These are phyloP conservation scores for Hansenula lynferdii DNA, from an alignment of 1,139 yeast species.

Conservation along the genomic window DNA sequence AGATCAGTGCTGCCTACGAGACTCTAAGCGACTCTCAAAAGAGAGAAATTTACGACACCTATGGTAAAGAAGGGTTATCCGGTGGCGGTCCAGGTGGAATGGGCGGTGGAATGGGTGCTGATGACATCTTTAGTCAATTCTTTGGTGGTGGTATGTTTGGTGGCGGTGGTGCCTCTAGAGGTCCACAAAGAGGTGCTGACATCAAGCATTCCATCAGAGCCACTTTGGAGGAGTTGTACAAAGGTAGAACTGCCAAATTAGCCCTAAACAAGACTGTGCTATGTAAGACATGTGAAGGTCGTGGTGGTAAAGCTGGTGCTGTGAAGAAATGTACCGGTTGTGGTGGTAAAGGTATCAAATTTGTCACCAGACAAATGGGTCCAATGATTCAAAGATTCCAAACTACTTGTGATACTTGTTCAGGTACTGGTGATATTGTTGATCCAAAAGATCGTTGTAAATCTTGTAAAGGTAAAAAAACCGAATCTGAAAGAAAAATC, in stretches of 20 bases:
- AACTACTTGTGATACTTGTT: constrained; percentile 88
- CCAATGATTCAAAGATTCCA: constrained; percentile 99
- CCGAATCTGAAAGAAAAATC: constrained; percentile 82
- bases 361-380: constrained; percentile 98
- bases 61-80: constrained; percentile 88
- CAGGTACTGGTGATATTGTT: constrained; percentile 88
- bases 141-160: constrained; percentile 62
- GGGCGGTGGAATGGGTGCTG: constrained; percentile 76
- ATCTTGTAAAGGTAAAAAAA: constrained; percentile 85
- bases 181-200: constrained; percentile 87
- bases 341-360: constrained; percentile 87
- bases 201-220: constrained; percentile 85
- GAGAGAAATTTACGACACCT: constrained; percentile 83
- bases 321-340: constrained; percentile 86
- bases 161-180: constrained; percentile 66
- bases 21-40: constrained; percentile 80
- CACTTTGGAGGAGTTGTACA: constrained; percentile 87
- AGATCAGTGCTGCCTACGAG: constrained; percentile 87
- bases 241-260: constrained; percentile 91
- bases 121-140: constrained; percentile 89
- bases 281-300: constrained; percentile 88
- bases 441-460: constrained; percentile 89
- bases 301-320: constrained; percentile 92
- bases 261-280: constrained; percentile 89
- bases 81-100: constrained; percentile 67